These are phyloP conservation scores for Phoma sp. DNA, from an alignment of 2,329 filamentous ascomycete species.

Conservation along the genomic window DNA sequence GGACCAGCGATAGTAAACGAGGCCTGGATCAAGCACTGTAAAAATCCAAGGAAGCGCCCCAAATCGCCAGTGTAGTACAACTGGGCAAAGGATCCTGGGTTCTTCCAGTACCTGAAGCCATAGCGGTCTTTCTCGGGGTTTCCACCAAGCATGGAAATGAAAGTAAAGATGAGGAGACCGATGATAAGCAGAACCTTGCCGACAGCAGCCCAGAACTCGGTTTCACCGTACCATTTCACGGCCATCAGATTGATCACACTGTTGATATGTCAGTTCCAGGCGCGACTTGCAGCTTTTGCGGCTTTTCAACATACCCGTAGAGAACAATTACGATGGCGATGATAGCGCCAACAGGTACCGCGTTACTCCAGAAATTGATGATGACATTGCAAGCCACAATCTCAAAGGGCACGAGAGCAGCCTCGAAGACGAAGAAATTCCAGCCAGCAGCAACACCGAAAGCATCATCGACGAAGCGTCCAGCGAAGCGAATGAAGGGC, in stretches of 20 bases:
- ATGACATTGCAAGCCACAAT: conserved; percentile 60
- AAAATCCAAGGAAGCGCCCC: conserved; percentile 77
- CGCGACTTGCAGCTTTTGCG: not conserved
- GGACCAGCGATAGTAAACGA: conserved; percentile 58
- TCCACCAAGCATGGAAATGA: conserved; percentile 82
- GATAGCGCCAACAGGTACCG: conserved; percentile 65
- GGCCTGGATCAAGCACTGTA: conserved; percentile 74
- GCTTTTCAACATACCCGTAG: conserved; percentile 60
- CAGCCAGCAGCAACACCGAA: conserved; percentile 77
- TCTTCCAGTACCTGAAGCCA: conserved; percentile 59
- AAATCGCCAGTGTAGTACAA: conserved; percentile 70
- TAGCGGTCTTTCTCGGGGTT: conserved; percentile 68
- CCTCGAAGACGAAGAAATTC: conserved; percentile 78
- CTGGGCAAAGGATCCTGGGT: conserved; percentile 73
- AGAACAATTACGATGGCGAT: conserved; percentile 67
- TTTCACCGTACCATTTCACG: conserved; percentile 56
- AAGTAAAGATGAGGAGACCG: conserved; percentile 64
- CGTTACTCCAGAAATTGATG: conserved; percentile 59
- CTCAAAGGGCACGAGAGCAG: conserved; percentile 72
- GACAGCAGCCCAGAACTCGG: conserved; percentile 78
- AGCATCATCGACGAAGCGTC: conserved; percentile 76
- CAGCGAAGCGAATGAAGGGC: conserved; percentile 79
- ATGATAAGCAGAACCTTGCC: conserved; percentile 58
- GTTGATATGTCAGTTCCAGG: not conserved
- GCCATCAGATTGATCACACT: conserved; percentile 72